phyloP scores from a whole-genome alignment of 2,329 filamentous ascomycete genomes.

The Colletotrichum melonis region DNA sequence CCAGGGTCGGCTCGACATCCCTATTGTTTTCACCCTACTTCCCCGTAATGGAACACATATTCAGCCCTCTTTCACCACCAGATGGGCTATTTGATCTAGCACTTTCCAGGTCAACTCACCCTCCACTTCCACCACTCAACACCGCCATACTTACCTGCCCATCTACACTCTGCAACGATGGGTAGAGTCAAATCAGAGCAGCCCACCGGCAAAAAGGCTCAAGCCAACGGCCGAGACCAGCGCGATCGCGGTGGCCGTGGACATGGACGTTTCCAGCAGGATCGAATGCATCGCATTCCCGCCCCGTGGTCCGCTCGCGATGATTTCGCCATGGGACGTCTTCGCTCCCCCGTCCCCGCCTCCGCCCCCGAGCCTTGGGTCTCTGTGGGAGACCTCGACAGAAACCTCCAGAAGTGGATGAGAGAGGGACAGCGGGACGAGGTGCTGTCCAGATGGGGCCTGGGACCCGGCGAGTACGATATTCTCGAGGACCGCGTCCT shows the following conservation, averaged over 20 bases:
- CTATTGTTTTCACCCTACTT: no score
- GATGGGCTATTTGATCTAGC: not conserved
- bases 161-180: not conserved
- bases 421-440: not conserved
- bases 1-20: no score
- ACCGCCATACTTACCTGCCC: not conserved
- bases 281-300: not conserved
- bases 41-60: no score
- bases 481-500: not conserved
- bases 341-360: not conserved
- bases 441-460: not conserved
- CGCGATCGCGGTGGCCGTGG: not conserved
- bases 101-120: not conserved
- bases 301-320: not conserved
- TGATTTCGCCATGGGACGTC: no score
- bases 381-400: not conserved
- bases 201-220: not conserved
- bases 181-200: not conserved
- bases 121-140: not conserved
- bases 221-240: not conserved
- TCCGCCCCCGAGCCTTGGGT: not conserved
- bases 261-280: not conserved
- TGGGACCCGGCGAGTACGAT: not conserved
- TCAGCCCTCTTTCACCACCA: not conserved
- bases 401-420: not conserved